Conservation (phyloP, 2,329 filamentous ascomycete genomes). For the Pezicula rhizophila region DNA sequence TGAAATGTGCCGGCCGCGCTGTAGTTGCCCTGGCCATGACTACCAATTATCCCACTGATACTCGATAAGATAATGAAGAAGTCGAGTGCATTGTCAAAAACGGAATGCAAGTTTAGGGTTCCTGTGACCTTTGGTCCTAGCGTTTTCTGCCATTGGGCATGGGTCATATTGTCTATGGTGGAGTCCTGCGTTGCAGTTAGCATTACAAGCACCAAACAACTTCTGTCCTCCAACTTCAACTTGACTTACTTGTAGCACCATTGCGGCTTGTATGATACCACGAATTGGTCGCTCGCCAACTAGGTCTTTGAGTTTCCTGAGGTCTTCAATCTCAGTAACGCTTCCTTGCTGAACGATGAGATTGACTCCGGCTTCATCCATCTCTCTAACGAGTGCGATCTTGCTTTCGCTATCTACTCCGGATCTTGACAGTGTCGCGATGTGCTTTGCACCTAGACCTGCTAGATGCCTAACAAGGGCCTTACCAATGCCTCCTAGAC, state of each 20-base stretch:
- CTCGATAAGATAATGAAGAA: conserved; percentile 30
- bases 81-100: conserved; percentile 21
- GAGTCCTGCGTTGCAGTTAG: background rate
- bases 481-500: background rate
- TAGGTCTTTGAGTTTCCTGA: background rate
- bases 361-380: background rate
- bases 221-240: no score
- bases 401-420: background rate
- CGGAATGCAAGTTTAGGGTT: conserved; percentile 2
- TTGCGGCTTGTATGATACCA: conserved; percentile 40
- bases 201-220: background rate
- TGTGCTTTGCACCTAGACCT: background rate
- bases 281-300: conserved; percentile 22
- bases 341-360: background rate
- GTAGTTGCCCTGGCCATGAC: conserved; percentile 26
- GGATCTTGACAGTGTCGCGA: background rate
- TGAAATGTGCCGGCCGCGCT: conserved; percentile 27
- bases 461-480: background rate
- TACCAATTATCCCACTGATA: conserved; percentile 28
- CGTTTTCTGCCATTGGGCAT: background rate
- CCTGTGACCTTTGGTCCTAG: background rate
- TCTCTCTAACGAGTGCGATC: background rate
- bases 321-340: background rate
- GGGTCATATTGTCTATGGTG: background rate
- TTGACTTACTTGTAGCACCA: conserved; percentile 32